phyloP scores from a whole-genome alignment of 176 grass and related monocot species.

The Carex pumila region DNA sequence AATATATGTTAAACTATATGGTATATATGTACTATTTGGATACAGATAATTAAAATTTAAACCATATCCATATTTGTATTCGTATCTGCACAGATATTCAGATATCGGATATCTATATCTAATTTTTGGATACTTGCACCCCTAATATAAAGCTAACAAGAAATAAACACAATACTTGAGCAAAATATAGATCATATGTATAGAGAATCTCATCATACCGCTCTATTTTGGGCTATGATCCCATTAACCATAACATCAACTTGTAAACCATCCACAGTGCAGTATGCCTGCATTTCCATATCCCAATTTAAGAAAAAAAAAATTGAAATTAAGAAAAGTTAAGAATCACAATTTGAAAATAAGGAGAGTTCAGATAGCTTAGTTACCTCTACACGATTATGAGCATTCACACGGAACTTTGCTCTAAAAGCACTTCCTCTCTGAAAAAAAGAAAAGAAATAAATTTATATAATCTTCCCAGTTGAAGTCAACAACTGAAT shows the following conservation, averaged over 20 bases:
- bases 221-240: conserved; percentile 70
- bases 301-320: conserved; percentile 3
- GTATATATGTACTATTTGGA: too few relatives aligned
- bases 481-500: neutral
- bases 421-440: conserved; percentile 59
- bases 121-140: too few relatives aligned
- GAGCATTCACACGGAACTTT: conserved; percentile 72
- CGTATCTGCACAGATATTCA: too few relatives aligned
- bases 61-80: too few relatives aligned
- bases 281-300: conserved; percentile 65
- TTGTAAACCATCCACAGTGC: conserved; percentile 67
- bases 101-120: too few relatives aligned
- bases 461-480: neutral
- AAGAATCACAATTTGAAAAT: neutral
- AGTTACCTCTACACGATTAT: conserved; percentile 73
- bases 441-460: conserved; percentile 31
- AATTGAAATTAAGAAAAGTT: neutral
- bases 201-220: conserved; percentile 39
- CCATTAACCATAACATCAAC: conserved; percentile 83
- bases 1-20: too few relatives aligned
- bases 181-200: neutral
- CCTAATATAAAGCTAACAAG: neutral
- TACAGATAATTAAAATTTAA: too few relatives aligned
- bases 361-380: neutral
- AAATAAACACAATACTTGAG: neutral